phyloP scores from a whole-genome alignment of 176 grass and related monocot genomes.

The Tillandsia leiboldiana region DNA sequence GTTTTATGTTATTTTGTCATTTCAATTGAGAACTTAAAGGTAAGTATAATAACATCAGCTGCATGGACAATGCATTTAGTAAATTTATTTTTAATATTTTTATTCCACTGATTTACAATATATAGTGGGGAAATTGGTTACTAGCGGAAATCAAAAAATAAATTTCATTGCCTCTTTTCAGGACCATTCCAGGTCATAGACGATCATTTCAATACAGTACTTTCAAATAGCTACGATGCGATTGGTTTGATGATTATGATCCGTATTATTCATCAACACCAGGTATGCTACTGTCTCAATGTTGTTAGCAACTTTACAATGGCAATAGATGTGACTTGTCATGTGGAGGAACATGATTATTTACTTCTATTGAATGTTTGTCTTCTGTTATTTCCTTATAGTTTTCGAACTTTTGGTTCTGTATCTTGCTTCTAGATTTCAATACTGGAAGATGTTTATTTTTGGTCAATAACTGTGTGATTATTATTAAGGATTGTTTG shows the following conservation, averaged over 20 bases:
- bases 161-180: constrained; percentile 26
- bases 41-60: too few relatives aligned
- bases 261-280: constrained; percentile 96
- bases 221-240: constrained; percentile 84
- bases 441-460: too few relatives aligned
- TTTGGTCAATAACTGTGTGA: too few relatives aligned
- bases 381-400: too few relatives aligned
- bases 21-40: too few relatives aligned
- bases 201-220: constrained; percentile 80
- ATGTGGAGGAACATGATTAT: not conserved
- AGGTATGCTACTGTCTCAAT: constrained; percentile 37
- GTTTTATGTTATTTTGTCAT: too few relatives aligned
- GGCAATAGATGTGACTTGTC: not conserved
- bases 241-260: constrained; percentile 99
- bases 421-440: too few relatives aligned
- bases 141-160: not conserved
- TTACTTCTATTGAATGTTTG: not conserved
- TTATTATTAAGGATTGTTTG: too few relatives aligned
- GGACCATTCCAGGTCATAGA: constrained; percentile 96
- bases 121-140: not conserved
- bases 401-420: too few relatives aligned
- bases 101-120: not conserved
- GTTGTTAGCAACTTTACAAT: constrained; percentile 3
- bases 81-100: too few relatives aligned
- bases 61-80: too few relatives aligned